phyloP scores from a whole-genome alignment of 2,329 filamentous ascomycete species.

The Colletotrichum sublineola region DNA sequence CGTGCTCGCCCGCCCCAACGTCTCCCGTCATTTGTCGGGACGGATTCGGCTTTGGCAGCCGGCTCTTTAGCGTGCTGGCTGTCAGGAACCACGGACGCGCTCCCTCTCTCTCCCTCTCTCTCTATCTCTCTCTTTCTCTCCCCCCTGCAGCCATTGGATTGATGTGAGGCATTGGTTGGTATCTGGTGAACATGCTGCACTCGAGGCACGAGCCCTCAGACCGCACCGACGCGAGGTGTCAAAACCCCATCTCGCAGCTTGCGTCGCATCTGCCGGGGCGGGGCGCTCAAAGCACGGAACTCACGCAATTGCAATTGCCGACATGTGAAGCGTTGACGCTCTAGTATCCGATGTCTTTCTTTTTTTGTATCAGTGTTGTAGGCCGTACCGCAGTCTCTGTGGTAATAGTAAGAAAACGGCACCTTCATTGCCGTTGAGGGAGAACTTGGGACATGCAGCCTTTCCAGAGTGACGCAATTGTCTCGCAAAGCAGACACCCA shows the following conservation, averaged over 20 bases:
- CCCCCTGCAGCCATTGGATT: background rate
- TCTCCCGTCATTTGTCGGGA: too few species aligned
- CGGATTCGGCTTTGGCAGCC: slow-evolving; percentile 8
- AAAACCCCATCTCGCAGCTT: background rate
- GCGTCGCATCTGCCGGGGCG: background rate
- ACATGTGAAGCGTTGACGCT: background rate
- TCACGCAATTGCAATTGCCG: background rate
- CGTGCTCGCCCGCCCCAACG: background rate
- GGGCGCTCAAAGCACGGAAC: background rate
- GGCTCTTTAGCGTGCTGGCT: background rate
- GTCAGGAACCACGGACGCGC: background rate
- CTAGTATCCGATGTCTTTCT: background rate
- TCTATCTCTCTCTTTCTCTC: background rate
- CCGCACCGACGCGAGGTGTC: background rate
- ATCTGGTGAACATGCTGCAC: background rate
- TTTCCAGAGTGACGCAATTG: background rate
- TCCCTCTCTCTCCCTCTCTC: background rate
- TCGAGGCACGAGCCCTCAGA: background rate
- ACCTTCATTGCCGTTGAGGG: background rate
- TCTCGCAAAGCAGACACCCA: background rate
- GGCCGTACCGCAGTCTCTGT: too few species aligned
- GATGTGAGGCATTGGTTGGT: background rate
- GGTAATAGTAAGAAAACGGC: background rate
- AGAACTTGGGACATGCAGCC: background rate
- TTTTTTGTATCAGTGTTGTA: background rate